A percentile compares a stretch with the other conserved stretches of the same genome.
Conservation (phyloP, 257 asterid species). For the Ballota nigra region DNA sequence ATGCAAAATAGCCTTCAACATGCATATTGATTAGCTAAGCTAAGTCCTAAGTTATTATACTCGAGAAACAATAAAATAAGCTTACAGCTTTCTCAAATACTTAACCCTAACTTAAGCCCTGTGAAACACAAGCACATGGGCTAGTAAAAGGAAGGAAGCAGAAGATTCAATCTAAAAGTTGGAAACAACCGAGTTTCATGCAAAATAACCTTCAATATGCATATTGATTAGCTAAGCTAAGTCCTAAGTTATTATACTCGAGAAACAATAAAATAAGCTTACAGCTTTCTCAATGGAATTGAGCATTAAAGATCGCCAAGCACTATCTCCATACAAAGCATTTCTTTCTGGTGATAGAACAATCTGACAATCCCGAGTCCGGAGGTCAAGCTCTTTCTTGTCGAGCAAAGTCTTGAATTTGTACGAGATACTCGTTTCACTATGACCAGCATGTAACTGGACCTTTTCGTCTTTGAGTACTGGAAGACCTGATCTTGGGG, state of each 20-base stretch:
- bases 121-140: too few species aligned
- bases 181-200: slow-evolving; percentile 7
- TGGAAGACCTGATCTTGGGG: slow-evolving; percentile 52
- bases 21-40: slow-evolving; percentile 15
- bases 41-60: slow-evolving; percentile 6
- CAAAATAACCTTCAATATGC: slow-evolving; percentile 2
- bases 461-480: slow-evolving; percentile 60
- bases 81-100: slow-evolving; percentile 72
- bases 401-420: slow-evolving; percentile 35
- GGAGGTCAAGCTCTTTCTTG: slow-evolving; percentile 32
- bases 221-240: slow-evolving; percentile 16
- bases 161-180: not conserved
- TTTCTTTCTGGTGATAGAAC: slow-evolving; percentile 63
- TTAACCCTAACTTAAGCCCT: too few species aligned
- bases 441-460: slow-evolving; percentile 57
- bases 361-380: slow-evolving; percentile 45
- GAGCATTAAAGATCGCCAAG: slow-evolving; percentile 73
- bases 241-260: slow-evolving; percentile 4
- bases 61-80: slow-evolving; percentile 14
- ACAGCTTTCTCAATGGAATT: slow-evolving; percentile 64
- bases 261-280: slow-evolving; percentile 34
- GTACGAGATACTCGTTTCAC: slow-evolving; percentile 62
- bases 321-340: slow-evolving; percentile 64
- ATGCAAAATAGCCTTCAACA: slow-evolving; percentile 5
- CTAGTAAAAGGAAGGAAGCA: not conserved